A percentile compares a stretch with the other conserved stretches of the same genome.
phyloP scores from a whole-genome alignment of 1,139 yeast species.

The Diutina neorugosa region DNA sequence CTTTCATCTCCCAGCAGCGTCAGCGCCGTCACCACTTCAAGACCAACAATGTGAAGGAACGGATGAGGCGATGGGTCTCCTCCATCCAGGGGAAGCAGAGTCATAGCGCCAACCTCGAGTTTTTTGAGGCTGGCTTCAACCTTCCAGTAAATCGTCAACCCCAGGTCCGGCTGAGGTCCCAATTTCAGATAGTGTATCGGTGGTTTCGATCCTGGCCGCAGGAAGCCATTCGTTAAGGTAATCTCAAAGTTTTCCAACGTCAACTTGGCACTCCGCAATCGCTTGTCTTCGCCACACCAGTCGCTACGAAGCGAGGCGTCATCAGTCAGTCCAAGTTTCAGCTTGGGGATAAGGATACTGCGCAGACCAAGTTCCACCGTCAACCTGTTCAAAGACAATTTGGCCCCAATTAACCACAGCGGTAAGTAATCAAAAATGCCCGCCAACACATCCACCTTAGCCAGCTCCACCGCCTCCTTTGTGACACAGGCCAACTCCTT shows the following conservation, averaged over 20 bases:
- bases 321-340: constrained; percentile 19
- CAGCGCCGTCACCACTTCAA: constrained; percentile 16
- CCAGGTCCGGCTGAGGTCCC: neutral
- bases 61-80: neutral
- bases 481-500: neutral
- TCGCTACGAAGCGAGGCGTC: constrained; percentile 22
- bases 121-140: neutral
- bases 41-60: constrained; percentile 13
- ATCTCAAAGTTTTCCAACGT: constrained; percentile 6
- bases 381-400: constrained; percentile 19
- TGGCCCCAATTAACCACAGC: constrained; percentile 29
- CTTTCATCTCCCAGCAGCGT: constrained; percentile 6
- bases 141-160: neutral
- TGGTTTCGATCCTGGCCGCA: neutral
- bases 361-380: constrained; percentile 41
- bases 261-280: constrained; percentile 8
- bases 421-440: constrained; percentile 31
- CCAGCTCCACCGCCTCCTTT: neutral
- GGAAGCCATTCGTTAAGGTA: neutral
- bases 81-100: neutral
- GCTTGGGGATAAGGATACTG: constrained; percentile 39
- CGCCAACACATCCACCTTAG: neutral
- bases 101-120: neutral
- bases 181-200: neutral
- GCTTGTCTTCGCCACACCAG: constrained; percentile 19